phyloP scores from a whole-genome alignment of 345 rosid species.

The Hibiscus trionum region DNA sequence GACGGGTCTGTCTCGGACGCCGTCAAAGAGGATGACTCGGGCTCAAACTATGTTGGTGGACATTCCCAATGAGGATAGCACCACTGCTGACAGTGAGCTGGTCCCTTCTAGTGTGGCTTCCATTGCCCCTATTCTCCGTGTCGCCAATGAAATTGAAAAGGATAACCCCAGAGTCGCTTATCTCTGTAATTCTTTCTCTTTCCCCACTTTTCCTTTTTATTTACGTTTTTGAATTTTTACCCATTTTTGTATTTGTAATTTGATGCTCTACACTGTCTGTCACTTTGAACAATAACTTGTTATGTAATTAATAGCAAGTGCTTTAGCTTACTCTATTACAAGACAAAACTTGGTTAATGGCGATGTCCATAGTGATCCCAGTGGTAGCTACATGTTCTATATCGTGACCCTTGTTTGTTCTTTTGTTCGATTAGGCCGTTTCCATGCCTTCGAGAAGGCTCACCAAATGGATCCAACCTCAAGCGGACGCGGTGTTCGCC shows the following conservation, averaged over 20 bases:
- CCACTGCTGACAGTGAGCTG: slow-evolving; percentile 67
- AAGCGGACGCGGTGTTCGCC: slow-evolving; percentile 81
- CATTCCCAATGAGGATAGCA: slow-evolving; percentile 37
- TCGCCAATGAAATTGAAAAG: slow-evolving; percentile 70
- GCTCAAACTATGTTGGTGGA: slow-evolving; percentile 44
- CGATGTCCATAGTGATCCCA: not conserved
- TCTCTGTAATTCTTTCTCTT: slow-evolving; percentile 46
- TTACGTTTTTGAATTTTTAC: not conserved
- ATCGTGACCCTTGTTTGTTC: not conserved
- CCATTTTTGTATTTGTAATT: not conserved
- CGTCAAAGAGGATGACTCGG: slow-evolving; percentile 43
- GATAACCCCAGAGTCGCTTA: slow-evolving; percentile 79
- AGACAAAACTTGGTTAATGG: not conserved
- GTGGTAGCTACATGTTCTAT: not conserved
- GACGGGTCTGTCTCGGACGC: slow-evolving; percentile 32
- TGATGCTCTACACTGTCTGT: not conserved
- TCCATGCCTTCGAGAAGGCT: slow-evolving; percentile 86
- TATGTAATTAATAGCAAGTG: not conserved
- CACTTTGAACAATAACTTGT: not conserved
- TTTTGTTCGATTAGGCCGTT: slow-evolving; percentile 57
- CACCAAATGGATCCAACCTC: slow-evolving; percentile 60
- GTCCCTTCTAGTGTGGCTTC: slow-evolving; percentile 76
- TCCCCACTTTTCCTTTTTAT: not conserved
- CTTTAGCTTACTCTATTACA: not conserved
- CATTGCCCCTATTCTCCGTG: slow-evolving; percentile 77